These are phyloP conservation scores for Fusarium sublunatum DNA, from an alignment of 2,329 filamentous ascomycete species.

Conservation along the genomic window DNA sequence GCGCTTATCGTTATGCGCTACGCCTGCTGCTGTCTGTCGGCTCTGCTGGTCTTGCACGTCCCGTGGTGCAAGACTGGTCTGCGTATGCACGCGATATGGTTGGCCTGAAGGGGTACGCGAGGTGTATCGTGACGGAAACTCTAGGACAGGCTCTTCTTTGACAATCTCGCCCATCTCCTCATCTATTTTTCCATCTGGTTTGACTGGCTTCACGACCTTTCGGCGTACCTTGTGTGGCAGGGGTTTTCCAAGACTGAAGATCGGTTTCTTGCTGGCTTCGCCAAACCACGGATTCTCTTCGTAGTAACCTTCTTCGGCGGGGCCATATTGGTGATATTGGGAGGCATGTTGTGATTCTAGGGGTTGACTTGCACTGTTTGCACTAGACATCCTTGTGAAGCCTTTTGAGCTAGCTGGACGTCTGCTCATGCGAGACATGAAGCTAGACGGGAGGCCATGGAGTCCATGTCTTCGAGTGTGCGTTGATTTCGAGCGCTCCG, in stretches of 20 bases:
- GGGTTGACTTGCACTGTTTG: not conserved
- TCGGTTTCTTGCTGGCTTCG: slow-evolving; percentile 24
- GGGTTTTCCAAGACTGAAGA: slow-evolving; percentile 38
- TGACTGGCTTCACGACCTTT: slow-evolving; percentile 8
- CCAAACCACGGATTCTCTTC: slow-evolving; percentile 39
- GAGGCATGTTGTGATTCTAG: slow-evolving; percentile 3
- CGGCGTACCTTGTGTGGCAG: slow-evolving; percentile 33
- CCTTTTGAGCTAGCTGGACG: not conserved
- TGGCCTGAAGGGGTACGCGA: slow-evolving; percentile 10
- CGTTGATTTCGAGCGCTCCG: not conserved
- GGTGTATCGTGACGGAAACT: not conserved
- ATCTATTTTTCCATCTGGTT: slow-evolving; percentile 8
- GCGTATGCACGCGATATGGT: slow-evolving; percentile 6
- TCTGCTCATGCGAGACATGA: slow-evolving; percentile 20
- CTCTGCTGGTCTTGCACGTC: slow-evolving; percentile 17
- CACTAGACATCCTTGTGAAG: slow-evolving; percentile 3
- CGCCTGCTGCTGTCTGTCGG: slow-evolving; percentile 13
- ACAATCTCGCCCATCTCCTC: slow-evolving; percentile 21
- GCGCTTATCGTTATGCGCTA: slow-evolving; percentile 12
- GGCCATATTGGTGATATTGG: slow-evolving; percentile 11
- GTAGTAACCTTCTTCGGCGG: slow-evolving; percentile 33
- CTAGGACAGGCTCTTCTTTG: not conserved
- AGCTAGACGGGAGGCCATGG: slow-evolving; percentile 1
- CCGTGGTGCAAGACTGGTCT: not conserved
- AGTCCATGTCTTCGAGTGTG: slow-evolving; percentile 3